A percentile compares a stretch with the other conserved stretches of the same genome.
Conservation (phyloP, 192 early-diverging fungal genomes). For the Linnemannia hyalina region DNA sequence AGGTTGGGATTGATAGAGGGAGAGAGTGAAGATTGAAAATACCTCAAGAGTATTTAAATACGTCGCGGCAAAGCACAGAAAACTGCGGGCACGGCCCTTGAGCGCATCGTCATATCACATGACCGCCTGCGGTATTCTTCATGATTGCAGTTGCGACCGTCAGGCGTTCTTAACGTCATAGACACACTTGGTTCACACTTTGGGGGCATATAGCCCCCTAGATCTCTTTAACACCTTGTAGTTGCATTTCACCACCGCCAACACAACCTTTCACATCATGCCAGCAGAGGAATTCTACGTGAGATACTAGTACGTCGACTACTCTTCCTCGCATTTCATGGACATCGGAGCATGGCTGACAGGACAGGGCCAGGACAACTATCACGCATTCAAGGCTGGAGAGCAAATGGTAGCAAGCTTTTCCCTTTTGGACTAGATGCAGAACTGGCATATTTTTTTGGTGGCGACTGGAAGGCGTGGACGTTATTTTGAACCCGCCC, state of each 20-base stretch:
- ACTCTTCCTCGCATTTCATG: background rate
- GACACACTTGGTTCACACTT: too few relatives aligned
- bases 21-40: background rate
- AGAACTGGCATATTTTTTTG: background rate
- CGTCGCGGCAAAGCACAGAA: background rate
- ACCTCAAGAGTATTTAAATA: background rate
- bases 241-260: background rate
- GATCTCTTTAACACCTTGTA: background rate
- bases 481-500: too few relatives aligned
- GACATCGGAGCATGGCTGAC: background rate
- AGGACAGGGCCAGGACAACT: background rate
- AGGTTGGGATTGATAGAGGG: background rate
- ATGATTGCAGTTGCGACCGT: background rate
- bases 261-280: constrained; percentile 22
- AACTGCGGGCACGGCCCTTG: constrained; percentile 4
- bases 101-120: constrained; percentile 4
- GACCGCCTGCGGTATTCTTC: background rate
- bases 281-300: constrained; percentile 59
- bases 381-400: too few relatives aligned
- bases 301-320: constrained; percentile 49
- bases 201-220: background rate
- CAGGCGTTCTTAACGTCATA: background rate
- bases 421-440: background rate
- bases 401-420: background rate
- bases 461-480: background rate